Evolutionary conservation across 1,284 basidiomycete species (phyloP).

Genomic region (Sporisorium scitamineum): DNA sequence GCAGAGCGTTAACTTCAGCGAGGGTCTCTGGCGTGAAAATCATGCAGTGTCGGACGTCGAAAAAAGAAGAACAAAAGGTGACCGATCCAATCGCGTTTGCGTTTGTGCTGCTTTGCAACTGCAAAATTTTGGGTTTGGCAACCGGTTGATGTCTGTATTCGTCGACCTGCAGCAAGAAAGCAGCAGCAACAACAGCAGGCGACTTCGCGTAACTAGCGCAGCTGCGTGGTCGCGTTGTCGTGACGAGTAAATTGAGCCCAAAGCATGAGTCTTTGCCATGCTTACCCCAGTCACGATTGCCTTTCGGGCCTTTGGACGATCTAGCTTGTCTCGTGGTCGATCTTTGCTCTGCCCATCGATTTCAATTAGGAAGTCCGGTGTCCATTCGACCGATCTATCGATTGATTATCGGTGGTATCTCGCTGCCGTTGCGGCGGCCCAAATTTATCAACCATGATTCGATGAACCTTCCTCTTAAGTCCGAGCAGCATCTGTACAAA

Average conservation of each 20-base stretch:
- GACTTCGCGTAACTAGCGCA: not conserved
- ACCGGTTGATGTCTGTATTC: not conserved
- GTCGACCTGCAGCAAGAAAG: not conserved
- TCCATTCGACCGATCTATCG: not conserved
- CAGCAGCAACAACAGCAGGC: not conserved
- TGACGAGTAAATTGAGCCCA: constrained; percentile 11
- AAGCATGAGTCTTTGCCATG: no score
- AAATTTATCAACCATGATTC: not conserved
- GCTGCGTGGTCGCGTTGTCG: constrained; percentile 8
- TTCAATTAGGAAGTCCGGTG: not conserved
- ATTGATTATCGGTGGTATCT: constrained; percentile 2
- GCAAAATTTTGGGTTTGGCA: not conserved
- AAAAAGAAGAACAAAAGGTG: not conserved
- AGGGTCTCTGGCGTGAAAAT: not conserved
- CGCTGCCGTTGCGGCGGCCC: not conserved
- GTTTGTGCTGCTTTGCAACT: constrained; percentile 2
- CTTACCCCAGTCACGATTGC: no score
- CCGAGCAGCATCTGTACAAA: not conserved
- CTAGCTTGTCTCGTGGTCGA: not conserved
- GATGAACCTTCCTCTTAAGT: not conserved
- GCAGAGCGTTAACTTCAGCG: not conserved
- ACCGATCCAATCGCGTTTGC: not conserved
- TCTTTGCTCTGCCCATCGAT: not conserved
- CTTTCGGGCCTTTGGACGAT: not conserved
- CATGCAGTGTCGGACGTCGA: constrained; percentile 9